Evolutionary conservation across 2,329 filamentous ascomycete species (phyloP), one percentile per base, ranked within the genome.

Genomic region (Fusarium phyllophilum): DNA sequence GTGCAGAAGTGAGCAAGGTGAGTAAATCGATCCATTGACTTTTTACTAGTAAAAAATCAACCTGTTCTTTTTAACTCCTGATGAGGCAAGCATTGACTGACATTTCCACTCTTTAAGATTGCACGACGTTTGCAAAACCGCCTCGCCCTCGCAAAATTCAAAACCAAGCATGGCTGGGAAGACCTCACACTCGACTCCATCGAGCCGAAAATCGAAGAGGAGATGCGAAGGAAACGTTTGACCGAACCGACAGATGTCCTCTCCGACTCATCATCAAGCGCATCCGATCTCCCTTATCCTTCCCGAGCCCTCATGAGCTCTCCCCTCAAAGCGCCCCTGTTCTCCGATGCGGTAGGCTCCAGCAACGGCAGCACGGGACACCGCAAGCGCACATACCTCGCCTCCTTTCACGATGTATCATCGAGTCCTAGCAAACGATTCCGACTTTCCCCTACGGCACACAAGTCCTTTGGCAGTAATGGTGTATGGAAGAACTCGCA

Each of bases 121-220:
- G 96, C 95, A 78, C 89, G 96, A 81, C 93, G 93, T 79, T 88
- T 99, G 62, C 95, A 98, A 85, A 95, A 97, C 86, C 94, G 96
- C 73, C 91, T 99, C 68, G 96, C 96, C 67, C 90, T 98, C 74
- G 96, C 96, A 81, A 96, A 97, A 83, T 96, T 98, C 89, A 98
- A 98, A 86, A 95, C 96, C 76, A 95, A 97, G 84, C 93, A 97
- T 85, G 95, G 95, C 81, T 97, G 95, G 92, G 93, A 98, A 84
- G 94, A 96, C 83, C 89, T 97, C 81, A 94, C 93, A 72, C 90
- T 97, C 79, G 94, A 95, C 81, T 91, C 88, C 70, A 94, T 97
- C 84, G 94, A 97, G 84, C 94, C 94, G 58, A 93, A 92, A 81
- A 86, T 96, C 72, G 92, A 96, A 80, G 90, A 95, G 80, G 90